Evolutionary conservation across 2,329 filamentous ascomycete species (phyloP).

Genomic region (Aureobasidium sp.): DNA sequence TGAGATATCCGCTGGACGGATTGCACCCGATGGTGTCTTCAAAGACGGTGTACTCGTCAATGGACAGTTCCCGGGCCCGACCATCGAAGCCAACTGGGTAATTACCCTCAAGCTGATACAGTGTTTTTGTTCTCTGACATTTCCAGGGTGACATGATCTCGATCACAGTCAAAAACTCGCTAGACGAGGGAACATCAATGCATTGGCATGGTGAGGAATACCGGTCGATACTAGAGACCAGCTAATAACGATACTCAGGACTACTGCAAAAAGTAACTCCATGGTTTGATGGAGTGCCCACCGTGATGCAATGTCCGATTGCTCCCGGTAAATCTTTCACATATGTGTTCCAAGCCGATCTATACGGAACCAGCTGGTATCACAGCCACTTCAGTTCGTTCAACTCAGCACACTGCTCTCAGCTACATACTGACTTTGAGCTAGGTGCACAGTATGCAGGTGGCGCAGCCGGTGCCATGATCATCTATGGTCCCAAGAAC

Average conservation of each 20-base stretch:
- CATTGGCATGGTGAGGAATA: constrained; percentile 50
- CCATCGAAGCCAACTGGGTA: constrained; percentile 40
- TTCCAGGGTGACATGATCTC: constrained; percentile 33
- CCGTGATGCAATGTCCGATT: constrained; percentile 37
- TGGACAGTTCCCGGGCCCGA: constrained; percentile 57
- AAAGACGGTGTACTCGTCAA: constrained; percentile 37
- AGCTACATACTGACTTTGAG: neutral
- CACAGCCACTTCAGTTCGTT: constrained; percentile 30
- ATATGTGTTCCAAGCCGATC: constrained; percentile 47
- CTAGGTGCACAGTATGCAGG: constrained; percentile 33
- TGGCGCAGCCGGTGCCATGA: constrained; percentile 32
- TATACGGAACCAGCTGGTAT: constrained; percentile 36
- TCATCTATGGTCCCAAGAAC: constrained; percentile 35
- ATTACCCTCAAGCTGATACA: too few species aligned
- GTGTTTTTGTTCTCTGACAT: neutral
- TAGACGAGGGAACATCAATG: constrained; percentile 51
- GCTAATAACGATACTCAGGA: neutral
- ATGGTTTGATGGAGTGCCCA: constrained; percentile 49
- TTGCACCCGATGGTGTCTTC: constrained; percentile 27
- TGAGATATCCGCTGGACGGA: constrained; percentile 20
- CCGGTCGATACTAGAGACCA: neutral
- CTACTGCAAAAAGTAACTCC: constrained; percentile 42
- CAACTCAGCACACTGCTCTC: constrained; percentile 28
- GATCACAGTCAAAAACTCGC: constrained; percentile 45
- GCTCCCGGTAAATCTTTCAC: constrained; percentile 42